Conservation (phyloP, 805 yeast species). For the Ogataea ganodermae region DNA sequence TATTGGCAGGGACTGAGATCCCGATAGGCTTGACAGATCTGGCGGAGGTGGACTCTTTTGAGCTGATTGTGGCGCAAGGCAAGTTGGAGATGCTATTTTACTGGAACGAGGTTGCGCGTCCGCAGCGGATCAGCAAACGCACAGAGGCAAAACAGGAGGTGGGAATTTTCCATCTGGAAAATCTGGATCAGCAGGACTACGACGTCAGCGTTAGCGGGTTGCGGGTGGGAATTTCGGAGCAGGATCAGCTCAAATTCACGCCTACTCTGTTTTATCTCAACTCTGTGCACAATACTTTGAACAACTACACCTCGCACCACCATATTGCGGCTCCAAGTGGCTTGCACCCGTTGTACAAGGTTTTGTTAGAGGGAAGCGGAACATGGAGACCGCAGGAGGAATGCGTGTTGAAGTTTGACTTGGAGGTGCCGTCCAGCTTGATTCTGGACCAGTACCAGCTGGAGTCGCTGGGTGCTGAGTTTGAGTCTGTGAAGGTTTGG, state of each 20-base stretch:
- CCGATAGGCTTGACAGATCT: slow-evolving; percentile 24
- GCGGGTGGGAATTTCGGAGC: slow-evolving; percentile 14
- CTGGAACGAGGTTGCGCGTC: slow-evolving; percentile 23
- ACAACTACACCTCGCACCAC: slow-evolving; percentile 21
- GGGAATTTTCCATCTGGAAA: slow-evolving; percentile 25
- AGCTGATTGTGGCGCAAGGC: slow-evolving; percentile 21
- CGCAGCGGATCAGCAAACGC: slow-evolving; percentile 10
- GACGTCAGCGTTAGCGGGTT: slow-evolving; percentile 27
- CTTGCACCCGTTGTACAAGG: slow-evolving; percentile 31
- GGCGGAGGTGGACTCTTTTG: slow-evolving; percentile 18
- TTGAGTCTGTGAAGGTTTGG: slow-evolving; percentile 13
- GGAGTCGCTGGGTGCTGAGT: slow-evolving; percentile 4
- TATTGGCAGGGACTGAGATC: slow-evolving; percentile 12
- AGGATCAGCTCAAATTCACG: slow-evolving; percentile 11
- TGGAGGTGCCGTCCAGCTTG: slow-evolving; percentile 29
- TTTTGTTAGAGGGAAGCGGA: slow-evolving; percentile 5
- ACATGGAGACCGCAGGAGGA: slow-evolving; percentile 7
- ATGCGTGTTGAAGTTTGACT: slow-evolving; percentile 21
- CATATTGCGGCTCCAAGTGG: slow-evolving; percentile 22
- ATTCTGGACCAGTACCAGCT: slow-evolving; percentile 34
- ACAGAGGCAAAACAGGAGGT: slow-evolving; percentile 20
- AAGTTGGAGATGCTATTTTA: slow-evolving; percentile 19
- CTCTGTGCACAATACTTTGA: slow-evolving; percentile 22
- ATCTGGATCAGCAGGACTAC: slow-evolving; percentile 19
- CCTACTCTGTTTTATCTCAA: slow-evolving; percentile 30